Conservation (phyloP, 2,329 filamentous ascomycete species). For the Hymenoscyphus fructigenus region DNA sequence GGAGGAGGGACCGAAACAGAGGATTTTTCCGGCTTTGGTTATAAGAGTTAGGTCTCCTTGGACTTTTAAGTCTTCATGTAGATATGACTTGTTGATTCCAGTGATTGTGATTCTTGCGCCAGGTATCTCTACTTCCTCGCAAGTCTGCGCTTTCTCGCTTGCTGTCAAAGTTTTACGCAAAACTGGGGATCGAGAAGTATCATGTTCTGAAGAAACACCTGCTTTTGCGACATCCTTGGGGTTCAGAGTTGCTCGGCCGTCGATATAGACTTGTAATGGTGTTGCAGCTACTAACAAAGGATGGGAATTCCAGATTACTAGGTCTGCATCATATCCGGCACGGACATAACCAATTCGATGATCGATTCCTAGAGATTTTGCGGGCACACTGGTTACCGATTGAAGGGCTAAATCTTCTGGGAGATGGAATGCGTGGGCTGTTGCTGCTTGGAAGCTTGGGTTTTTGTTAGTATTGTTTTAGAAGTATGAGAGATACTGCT, state of each 20-base stretch:
- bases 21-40: conserved; percentile 41
- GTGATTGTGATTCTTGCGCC: conserved; percentile 38
- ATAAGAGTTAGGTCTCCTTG: conserved; percentile 40
- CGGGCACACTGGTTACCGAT: conserved; percentile 47
- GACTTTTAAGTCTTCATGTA: background rate
- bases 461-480: background rate
- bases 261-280: conserved; percentile 48
- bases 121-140: conserved; percentile 25
- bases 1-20: conserved; percentile 39
- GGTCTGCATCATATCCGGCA: conserved; percentile 49
- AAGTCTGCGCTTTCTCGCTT: conserved; percentile 32
- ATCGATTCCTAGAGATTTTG: conserved; percentile 43
- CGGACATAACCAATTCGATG: conserved; percentile 46
- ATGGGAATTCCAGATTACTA: conserved; percentile 50
- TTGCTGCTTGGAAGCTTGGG: conserved; percentile 40
- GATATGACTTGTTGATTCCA: conserved; percentile 41
- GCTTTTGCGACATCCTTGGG: conserved; percentile 35
- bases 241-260: conserved; percentile 42
- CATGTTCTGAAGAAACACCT: conserved; percentile 6
- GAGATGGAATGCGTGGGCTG: conserved; percentile 44
- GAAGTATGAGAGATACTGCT: background rate
- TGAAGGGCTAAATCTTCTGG: conserved; percentile 43
- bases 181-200: conserved; percentile 18
- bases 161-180: conserved; percentile 31
- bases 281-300: conserved; percentile 47